Base-by-base conservation (phyloP, 1,284 basidiomycete species). In the Leucoagaricus sp. region DNA sequence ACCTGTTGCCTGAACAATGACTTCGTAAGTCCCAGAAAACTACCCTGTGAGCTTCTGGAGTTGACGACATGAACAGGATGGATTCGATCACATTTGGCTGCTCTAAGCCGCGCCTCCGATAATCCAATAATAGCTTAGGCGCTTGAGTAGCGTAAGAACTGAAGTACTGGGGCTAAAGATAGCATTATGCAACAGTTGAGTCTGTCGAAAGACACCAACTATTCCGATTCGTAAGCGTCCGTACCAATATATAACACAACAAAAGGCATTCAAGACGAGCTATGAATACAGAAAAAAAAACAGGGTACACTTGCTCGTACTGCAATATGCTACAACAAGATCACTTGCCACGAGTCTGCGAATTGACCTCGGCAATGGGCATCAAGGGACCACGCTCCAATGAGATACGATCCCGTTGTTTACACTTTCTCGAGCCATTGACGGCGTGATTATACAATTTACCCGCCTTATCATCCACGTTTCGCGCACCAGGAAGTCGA, bases 311-410 rank as follows among this genome's bases (percentile, higher is more conserved):
- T 13, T 15, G 36, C 17, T 9, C 4, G 36, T 9, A 10, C 36
- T 10, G 36, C 17, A 15, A 38, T 38, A n/a, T 38, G 36, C 36
- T 38, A n/a, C 47, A 0, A 36, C 19, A 21, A 10, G 34, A 7
- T 15, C 28, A 40, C 2, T 46, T 36, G 15, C 9, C 33, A 29
- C 36, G 25, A 23, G 19, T 12, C 26, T 55, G 53, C 9, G 53
- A 55, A 36, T 49, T 28, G 5, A 28, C 46, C 28, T 49, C 53
- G 8, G 53, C 46, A 42, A 55, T 55, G 15, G 53, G 33, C 10
- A 28, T 49, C 46, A 55, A 29, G 3, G 40, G 26, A 10, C 10
- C 25, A 12, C 41, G 19, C n/a, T 12, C 21, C 21, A 25, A 21
- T 10, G 26, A 9, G 10, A 41, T 12, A n/a, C 13, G 17, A n/a